Evolutionary conservation across 2,329 filamentous ascomycete genomes (phyloP).

Genomic region (Xylariaceae sp.): DNA sequence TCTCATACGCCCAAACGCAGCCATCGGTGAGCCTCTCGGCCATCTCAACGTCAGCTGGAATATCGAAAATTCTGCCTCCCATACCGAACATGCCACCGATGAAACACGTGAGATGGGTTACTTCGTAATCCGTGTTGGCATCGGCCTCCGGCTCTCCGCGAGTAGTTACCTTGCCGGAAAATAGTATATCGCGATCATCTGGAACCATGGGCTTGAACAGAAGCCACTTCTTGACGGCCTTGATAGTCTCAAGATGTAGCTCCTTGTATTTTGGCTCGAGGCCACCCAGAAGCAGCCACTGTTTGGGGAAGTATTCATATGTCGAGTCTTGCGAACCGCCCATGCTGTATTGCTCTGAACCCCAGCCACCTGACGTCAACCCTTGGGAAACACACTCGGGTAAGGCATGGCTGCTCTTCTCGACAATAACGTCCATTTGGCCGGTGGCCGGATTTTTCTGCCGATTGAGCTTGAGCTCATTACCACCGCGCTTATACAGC

Average conservation of each 20-base stretch:
- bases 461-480: constrained; percentile 6
- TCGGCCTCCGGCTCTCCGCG: constrained; percentile 39
- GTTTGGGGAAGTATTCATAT: constrained; percentile 67
- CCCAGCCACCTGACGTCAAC: constrained; percentile 45
- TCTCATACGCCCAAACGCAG: constrained; percentile 66
- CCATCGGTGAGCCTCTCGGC: constrained; percentile 62
- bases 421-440: constrained; percentile 4
- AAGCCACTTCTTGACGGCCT: constrained; percentile 67
- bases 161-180: constrained; percentile 61
- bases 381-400: constrained; percentile 56
- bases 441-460: constrained; percentile 7
- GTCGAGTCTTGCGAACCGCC: constrained; percentile 66
- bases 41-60: constrained; percentile 57
- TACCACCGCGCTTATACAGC: constrained; percentile 1
- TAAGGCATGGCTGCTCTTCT: constrained; percentile 1
- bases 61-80: constrained; percentile 58
- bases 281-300: constrained; percentile 75
- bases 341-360: constrained; percentile 52
- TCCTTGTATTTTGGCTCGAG: constrained; percentile 66
- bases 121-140: constrained; percentile 52
- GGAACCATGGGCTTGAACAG: constrained; percentile 75
- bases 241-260: constrained; percentile 66
- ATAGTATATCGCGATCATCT: constrained; percentile 64
- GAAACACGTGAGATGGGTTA: constrained; percentile 64
- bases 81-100: constrained; percentile 67